These are phyloP conservation scores for Pezicula rhizophila DNA, from an alignment of 2,329 filamentous ascomycete genomes.

Conservation along the genomic window DNA sequence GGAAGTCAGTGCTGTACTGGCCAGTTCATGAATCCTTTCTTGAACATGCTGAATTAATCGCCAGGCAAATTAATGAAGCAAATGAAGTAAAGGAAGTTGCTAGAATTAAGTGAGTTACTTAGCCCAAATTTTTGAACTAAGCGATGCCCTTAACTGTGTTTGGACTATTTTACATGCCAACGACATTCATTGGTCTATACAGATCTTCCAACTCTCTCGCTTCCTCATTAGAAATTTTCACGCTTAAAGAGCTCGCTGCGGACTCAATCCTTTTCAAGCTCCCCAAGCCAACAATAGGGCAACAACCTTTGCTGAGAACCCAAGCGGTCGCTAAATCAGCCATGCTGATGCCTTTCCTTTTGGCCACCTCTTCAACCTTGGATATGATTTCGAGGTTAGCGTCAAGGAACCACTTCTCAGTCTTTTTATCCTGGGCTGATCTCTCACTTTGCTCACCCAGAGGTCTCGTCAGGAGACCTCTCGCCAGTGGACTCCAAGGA, in stretches of 20 bases:
- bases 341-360: not conserved
- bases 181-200: not conserved
- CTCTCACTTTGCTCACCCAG: constrained; percentile 1
- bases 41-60: no score
- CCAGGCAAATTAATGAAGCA: no score
- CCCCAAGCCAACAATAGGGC: not conserved
- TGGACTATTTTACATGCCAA: not conserved
- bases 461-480: constrained; percentile 28
- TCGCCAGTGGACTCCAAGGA: constrained; percentile 30
- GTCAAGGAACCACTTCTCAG: not conserved
- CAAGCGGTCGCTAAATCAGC: not conserved
- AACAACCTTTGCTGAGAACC: not conserved
- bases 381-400: not conserved
- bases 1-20: no score
- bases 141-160: not conserved
- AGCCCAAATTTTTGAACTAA: not conserved
- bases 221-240: not conserved
- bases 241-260: not conserved
- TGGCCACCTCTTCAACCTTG: not conserved
- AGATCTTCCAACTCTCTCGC: not conserved
- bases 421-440: not conserved
- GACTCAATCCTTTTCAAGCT: not conserved
- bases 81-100: no score
- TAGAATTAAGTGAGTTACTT: no score
- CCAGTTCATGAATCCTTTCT: no score